phyloP scores from a whole-genome alignment of 139 green algal genomes.

The Desmodesmus armatus region DNA sequence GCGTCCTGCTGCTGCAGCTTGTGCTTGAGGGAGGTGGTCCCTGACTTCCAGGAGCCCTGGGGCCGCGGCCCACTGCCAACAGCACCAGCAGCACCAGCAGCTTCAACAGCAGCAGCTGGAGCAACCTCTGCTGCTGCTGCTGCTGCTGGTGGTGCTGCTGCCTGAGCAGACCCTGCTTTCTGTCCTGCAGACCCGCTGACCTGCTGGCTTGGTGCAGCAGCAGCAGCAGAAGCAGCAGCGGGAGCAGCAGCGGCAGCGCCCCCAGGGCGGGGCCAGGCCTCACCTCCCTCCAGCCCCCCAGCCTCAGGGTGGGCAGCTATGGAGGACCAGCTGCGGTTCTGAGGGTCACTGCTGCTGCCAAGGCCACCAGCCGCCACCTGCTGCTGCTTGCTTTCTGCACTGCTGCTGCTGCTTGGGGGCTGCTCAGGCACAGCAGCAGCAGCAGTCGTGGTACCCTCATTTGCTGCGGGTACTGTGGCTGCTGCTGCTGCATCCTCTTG shows the following conservation, averaged over 20 bases:
- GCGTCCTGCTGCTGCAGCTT: constrained; percentile 41
- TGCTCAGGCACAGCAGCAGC: background rate
- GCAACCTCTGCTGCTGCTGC: background rate
- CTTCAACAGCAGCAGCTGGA: constrained; percentile 11
- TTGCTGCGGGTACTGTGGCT: constrained; percentile 15
- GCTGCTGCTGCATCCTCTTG: background rate
- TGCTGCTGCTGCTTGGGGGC: background rate
- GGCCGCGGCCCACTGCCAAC: background rate
- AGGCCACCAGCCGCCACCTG: too few species aligned
- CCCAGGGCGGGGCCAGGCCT: too few species aligned
- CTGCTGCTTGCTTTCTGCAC: constrained; percentile 11
- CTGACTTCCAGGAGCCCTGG: constrained; percentile 35
- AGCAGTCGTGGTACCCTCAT: too few species aligned
- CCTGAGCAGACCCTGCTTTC: background rate
- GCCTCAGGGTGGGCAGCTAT: constrained; percentile 26
- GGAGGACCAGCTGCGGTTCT: constrained; percentile 13
- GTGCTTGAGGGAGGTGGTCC: constrained; percentile 1
- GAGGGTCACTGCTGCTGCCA: background rate
- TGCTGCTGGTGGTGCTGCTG: background rate
- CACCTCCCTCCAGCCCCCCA: too few species aligned
- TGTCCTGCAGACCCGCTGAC: background rate
- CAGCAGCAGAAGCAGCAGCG: background rate
- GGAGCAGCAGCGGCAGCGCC: background rate
- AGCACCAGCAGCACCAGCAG: background rate
- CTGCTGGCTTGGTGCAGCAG: background rate